These are phyloP conservation scores for Pleurotus tuber-regium DNA, from an alignment of 768 basidiomycete species.

Conservation along the genomic window DNA sequence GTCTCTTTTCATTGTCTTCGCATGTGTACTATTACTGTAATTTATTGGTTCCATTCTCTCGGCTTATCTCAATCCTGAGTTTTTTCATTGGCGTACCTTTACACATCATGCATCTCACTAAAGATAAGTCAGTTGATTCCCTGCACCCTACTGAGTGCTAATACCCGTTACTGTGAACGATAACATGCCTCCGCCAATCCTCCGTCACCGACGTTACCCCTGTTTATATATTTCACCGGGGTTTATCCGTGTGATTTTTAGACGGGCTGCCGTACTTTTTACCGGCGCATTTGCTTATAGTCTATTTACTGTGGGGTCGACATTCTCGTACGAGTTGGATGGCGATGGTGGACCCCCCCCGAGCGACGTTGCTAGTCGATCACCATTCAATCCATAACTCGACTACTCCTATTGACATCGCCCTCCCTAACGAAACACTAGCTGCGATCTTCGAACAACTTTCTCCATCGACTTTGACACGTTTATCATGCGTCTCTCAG, in stretches of 20 bases:
- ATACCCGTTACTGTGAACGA: not conserved
- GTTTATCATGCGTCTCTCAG: conserved; percentile 43
- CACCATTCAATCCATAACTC: not conserved
- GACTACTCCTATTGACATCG: conserved; percentile 18
- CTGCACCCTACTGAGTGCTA: not conserved
- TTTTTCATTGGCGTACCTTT: not conserved
- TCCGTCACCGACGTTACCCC: conserved; percentile 36
- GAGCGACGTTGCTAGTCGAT: not conserved
- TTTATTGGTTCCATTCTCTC: conserved; percentile 13
- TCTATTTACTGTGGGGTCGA: conserved; percentile 10
- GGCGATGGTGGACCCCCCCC: not conserved
- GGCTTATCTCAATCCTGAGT: conserved; percentile 2
- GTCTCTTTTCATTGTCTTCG: conserved; percentile 10
- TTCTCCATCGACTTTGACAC: conserved; percentile 33
- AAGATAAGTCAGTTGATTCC: conserved; percentile 8
- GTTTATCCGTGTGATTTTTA: conserved; percentile 28
- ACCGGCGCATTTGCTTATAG: conserved; percentile 12
- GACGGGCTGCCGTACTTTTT: conserved; percentile 20
- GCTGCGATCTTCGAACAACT: conserved; percentile 43
- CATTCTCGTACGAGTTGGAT: conserved; percentile 10
- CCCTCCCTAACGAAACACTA: conserved; percentile 58
- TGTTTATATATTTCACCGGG: conserved; percentile 28
- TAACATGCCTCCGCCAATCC: conserved; percentile 32
- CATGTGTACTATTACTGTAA: conserved; percentile 19
- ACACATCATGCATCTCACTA: not conserved